phyloP scores from a whole-genome alignment of 2,329 filamentous ascomycete species.

The Cordyceps farinosa region DNA sequence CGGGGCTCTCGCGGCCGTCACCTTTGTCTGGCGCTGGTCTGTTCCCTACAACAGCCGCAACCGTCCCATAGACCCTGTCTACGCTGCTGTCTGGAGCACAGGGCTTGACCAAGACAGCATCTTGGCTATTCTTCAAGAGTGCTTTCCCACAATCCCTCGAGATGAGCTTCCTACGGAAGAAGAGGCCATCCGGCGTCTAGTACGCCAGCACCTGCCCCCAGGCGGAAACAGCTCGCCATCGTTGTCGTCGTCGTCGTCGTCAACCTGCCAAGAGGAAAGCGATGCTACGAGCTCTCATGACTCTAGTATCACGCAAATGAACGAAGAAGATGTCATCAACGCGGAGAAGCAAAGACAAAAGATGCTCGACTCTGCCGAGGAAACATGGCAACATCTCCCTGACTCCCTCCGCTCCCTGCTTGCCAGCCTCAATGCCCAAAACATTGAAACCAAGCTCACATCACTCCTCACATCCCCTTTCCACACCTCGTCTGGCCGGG shows the following conservation, averaged over 20 bases:
- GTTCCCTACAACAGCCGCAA: conserved; percentile 22
- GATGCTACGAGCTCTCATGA: neutral
- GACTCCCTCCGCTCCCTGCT: conserved; percentile 13
- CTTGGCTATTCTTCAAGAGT: conserved; percentile 6
- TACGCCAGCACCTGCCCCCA: conserved; percentile 15
- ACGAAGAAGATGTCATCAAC: neutral
- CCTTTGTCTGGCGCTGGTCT: conserved; percentile 23
- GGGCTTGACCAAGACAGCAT: conserved; percentile 4
- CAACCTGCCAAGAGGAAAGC: neutral
- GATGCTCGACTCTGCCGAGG: conserved; percentile 18
- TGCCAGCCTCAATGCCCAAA: conserved; percentile 19
- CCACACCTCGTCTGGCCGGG: conserved; percentile 18
- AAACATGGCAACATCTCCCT: conserved; percentile 20
- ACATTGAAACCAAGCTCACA: conserved; percentile 20
- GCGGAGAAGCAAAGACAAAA: conserved; percentile 5
- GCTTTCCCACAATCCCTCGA: conserved; percentile 15
- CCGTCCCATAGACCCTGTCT: conserved; percentile 19
- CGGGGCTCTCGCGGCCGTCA: neutral
- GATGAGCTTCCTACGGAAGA: conserved; percentile 18
- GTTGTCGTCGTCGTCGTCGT: neutral
- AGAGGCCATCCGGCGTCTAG: conserved; percentile 17
- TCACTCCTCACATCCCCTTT: conserved; percentile 15
- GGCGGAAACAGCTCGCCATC: neutral
- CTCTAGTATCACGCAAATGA: neutral
- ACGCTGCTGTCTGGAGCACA: conserved; percentile 19